Base-by-base conservation (phyloP, 2,329 filamentous ascomycete species). In the Hypoxylon sp. region DNA sequence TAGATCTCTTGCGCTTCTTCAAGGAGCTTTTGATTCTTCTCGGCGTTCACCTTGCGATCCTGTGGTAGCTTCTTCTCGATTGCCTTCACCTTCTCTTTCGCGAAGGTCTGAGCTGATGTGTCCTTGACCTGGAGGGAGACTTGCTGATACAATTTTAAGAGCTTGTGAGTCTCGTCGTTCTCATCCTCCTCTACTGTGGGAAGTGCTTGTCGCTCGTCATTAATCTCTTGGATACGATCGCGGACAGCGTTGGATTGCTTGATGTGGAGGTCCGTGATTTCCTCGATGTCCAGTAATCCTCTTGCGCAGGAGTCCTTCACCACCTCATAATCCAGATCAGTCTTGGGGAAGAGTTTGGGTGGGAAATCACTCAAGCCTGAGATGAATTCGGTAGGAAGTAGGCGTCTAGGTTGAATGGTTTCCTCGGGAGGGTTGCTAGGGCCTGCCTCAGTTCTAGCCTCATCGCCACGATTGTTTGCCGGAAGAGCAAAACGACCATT, bases 1-100 rank as follows among this genome's bases (percentile, higher is more conserved):
- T 52, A 63, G 1, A 25, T 53, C 7, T 54, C 42, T 25, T 48
- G 37, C 9, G 61, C 59, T n/a, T 62, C 59, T 16, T 23, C 32
- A 21, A 59, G 45, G 19, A 51, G 20, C 8, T 36, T 35, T 30
- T 42, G 26, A 16, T 63, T 57, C 26, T 51, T 45, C 4, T 40
- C 35, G 1, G 38, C 15, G 25, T 41, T 13, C 3, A 9, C 40
- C 21, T 51, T 29, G 5, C 34, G 23, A 19, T 52, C 43, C 7
- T 32, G 21, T 1, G 13, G 2, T 15, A 53, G 29, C 12, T 23
- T 15, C 2, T 36, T 11, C 7, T 51, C 13, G 8, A 61, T 43
- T 7, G 37, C 5, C 3, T 30, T 12, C 17, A 52, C 20, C 3
- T 29, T 23, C 7, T 35, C 4, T 27, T 32, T 29, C 5, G 61